These are phyloP conservation scores for Sporobolomyces pararoseus DNA, from an alignment of 768 basidiomycete genomes.

Conservation along the genomic window DNA sequence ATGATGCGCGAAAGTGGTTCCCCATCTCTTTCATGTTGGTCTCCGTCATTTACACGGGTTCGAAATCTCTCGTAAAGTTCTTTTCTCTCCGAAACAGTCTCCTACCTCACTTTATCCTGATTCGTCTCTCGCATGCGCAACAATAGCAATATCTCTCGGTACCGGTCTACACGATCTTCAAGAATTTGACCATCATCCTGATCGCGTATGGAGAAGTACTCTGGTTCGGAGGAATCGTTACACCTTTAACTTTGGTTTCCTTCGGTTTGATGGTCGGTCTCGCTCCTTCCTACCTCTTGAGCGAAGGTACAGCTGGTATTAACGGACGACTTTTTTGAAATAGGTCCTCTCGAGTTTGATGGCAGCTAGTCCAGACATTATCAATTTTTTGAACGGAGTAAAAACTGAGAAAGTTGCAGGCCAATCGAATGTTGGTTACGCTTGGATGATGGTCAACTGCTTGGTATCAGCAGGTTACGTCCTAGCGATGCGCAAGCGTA, in stretches of 20 bases:
- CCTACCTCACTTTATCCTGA: background rate
- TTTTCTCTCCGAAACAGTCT: conserved; percentile 49
- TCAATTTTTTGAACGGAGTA: conserved; percentile 50
- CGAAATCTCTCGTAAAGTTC: conserved; percentile 84
- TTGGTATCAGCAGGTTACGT: conserved; percentile 85
- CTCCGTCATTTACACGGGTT: conserved; percentile 93
- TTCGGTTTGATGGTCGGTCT: conserved; percentile 93
- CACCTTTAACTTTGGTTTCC: conserved; percentile 77
- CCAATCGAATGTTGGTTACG: conserved; percentile 71
- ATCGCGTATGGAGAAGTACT: conserved; percentile 97
- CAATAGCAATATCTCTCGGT: conserved; percentile 90
- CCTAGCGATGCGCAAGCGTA: conserved; percentile 89
- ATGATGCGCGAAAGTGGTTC: conserved; percentile 88
- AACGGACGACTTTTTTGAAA: background rate
- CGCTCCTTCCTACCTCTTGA: conserved; percentile 60
- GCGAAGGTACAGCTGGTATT: background rate
- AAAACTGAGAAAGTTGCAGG: conserved; percentile 45
- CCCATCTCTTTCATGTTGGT: conserved; percentile 90
- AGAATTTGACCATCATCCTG: conserved; percentile 97
- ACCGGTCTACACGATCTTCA: conserved; percentile 94
- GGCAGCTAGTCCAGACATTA: conserved; percentile 92
- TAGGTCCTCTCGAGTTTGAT: conserved; percentile 88
- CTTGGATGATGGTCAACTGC: conserved; percentile 95
- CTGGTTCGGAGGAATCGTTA: conserved; percentile 90
- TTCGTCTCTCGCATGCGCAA: background rate